These are phyloP conservation scores for Xeromyces bisporus DNA, from an alignment of 495 filamentous ascomycete species.

Conservation along the genomic window DNA sequence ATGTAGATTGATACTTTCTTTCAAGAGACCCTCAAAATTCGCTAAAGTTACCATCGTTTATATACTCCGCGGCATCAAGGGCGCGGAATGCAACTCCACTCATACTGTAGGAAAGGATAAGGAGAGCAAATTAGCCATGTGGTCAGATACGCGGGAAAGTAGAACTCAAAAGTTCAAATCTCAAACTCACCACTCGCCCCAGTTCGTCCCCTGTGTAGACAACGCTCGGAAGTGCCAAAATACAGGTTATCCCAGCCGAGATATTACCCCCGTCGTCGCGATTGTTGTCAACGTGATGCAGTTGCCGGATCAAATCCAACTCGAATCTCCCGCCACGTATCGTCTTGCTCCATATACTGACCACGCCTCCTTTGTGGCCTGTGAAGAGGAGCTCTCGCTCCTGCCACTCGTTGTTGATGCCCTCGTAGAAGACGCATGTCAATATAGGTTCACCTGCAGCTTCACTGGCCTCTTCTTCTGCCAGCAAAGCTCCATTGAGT, in stretches of 20 bases:
- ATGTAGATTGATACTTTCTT: no score
- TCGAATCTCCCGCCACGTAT: slow-evolving; percentile 36
- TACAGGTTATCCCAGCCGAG: slow-evolving; percentile 70
- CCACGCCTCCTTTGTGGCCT: slow-evolving; percentile 67
- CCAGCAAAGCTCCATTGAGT: slow-evolving; percentile 66
- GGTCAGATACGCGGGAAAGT: neutral
- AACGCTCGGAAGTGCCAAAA: slow-evolving; percentile 63
- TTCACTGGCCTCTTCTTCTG: slow-evolving; percentile 64
- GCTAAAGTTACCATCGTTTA: no score
- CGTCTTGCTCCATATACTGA: slow-evolving; percentile 52
- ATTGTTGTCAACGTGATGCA: slow-evolving; percentile 66
- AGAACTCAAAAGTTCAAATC: no score
- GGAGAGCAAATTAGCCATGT: slow-evolving; percentile 6
- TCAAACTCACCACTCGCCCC: slow-evolving; percentile 52
- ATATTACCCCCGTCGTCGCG: slow-evolving; percentile 60
- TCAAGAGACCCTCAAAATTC: no score
- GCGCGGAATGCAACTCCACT: slow-evolving; percentile 74
- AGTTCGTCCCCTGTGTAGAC: slow-evolving; percentile 91
- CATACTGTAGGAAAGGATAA: slow-evolving; percentile 39
- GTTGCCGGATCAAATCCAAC: slow-evolving; percentile 49
- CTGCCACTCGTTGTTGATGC: slow-evolving; percentile 78
- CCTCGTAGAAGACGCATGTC: slow-evolving; percentile 87
- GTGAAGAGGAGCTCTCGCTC: slow-evolving; percentile 78
- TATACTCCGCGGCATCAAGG: no score
- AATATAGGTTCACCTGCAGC: slow-evolving; percentile 55